Percentiles rank a stretch among this genome's conserved stretches.
Evolutionary conservation across 129 eudicot species (phyloP).

Genomic region (Tagetes erecta): DNA sequence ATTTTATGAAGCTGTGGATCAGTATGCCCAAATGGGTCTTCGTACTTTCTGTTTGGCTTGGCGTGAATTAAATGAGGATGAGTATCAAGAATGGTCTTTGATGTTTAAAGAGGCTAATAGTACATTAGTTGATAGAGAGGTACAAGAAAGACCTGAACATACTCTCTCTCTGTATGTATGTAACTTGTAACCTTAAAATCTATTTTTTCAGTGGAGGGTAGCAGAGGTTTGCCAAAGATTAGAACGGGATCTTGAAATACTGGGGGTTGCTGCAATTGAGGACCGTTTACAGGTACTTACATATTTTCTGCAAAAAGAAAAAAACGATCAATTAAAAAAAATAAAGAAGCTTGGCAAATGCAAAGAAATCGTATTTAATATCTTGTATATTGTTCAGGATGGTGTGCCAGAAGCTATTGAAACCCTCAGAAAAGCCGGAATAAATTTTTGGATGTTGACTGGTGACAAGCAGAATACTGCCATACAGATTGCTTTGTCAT

Average conservation of each 20-base stretch:
- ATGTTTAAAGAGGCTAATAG: constrained; percentile 94
- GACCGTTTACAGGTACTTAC: constrained; percentile 87
- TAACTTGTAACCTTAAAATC: neutral
- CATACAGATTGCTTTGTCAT: constrained; percentile 92
- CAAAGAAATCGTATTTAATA: neutral
- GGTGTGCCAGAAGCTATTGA: constrained; percentile 96
- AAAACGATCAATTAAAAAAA: neutral
- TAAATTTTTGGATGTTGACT: constrained; percentile 98
- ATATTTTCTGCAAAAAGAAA: neutral
- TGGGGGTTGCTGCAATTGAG: constrained; percentile 98
- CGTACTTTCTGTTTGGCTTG: constrained; percentile 94
- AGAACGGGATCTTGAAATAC: constrained; percentile 81
- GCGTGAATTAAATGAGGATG: constrained; percentile 81
- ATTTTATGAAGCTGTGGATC: constrained; percentile 90
- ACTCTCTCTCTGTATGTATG: neutral
- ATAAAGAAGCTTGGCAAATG: neutral
- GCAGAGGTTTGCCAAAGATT: constrained; percentile 95
- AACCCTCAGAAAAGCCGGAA: constrained; percentile 88
- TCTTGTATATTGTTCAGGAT: constrained; percentile 49
- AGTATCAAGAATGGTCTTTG: constrained; percentile 85
- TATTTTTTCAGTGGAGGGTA: constrained; percentile 73
- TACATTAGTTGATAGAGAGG: constrained; percentile 95
- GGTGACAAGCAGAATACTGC: constrained; percentile 98
- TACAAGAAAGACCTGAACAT: constrained; percentile 24
- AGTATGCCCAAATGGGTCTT: constrained; percentile 86